Percentiles rank a stretch among this genome's conserved stretches.
These are phyloP conservation scores for Phytophthora citricola DNA, from an alignment of 352 stramenopile species.

Conservation along the genomic window DNA sequence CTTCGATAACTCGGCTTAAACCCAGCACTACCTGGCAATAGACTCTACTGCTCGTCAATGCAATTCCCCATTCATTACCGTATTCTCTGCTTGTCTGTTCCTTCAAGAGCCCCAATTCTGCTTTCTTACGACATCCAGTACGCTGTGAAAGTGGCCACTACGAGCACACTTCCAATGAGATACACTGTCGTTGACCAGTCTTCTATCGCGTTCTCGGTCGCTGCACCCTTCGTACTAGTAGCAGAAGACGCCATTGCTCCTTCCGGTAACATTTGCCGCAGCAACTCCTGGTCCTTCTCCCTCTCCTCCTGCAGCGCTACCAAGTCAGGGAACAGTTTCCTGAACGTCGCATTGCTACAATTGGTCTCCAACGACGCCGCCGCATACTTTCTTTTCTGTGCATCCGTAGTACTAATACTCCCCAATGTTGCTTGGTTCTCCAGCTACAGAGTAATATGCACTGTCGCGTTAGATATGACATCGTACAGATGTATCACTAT, in stretches of 20 bases:
- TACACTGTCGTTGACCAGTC: conserved; percentile 52
- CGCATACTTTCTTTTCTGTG: conserved; percentile 87
- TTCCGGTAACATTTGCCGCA: conserved; percentile 35
- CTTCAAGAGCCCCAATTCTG: conserved; percentile 1
- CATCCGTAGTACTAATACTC: conserved; percentile 87
- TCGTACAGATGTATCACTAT: conserved; percentile 14
- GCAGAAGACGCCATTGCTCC: conserved; percentile 15
- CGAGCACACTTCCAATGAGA: conserved; percentile 42
- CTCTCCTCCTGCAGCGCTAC: conserved; percentile 76
- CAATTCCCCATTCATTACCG: conserved; percentile 19
- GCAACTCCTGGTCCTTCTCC: conserved; percentile 52
- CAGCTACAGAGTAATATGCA: conserved; percentile 41
- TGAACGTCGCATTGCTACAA: conserved; percentile 79
- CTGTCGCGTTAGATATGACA: neutral
- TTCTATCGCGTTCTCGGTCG: conserved; percentile 38
- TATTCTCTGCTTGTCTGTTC: conserved; percentile 1
- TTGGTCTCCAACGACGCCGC: conserved; percentile 84
- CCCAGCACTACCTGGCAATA: conserved; percentile 13
- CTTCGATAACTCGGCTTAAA: conserved; percentile 6
- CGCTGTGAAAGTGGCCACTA: conserved; percentile 47
- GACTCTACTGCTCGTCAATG: conserved; percentile 16
- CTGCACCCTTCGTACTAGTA: conserved; percentile 22
- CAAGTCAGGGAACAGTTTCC: conserved; percentile 90
- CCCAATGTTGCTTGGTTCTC: conserved; percentile 89
- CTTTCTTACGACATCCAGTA: conserved; percentile 59